Evolutionary conservation across 495 filamentous ascomycete species (phyloP), one percentile per base, ranked within the genome.

Genomic region (Thozetella sp.): DNA sequence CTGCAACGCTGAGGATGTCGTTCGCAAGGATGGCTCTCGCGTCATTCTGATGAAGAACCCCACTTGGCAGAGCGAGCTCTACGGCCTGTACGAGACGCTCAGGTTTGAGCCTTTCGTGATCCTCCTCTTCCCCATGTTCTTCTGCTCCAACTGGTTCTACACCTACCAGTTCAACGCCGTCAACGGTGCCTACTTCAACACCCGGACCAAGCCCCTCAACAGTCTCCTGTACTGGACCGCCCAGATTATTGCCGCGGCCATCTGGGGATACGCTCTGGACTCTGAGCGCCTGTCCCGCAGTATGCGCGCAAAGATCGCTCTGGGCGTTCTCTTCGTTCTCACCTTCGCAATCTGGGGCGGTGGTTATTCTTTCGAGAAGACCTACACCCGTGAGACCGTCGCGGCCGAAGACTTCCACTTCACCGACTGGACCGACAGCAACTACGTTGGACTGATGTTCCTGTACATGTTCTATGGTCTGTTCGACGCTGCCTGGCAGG

Each of bases 401-500:
- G 67, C 65, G 2, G 48, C 56, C 25, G 74, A 73, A 4, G 26
- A 67, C 15, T 70, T 75, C 45, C 74, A 79, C 58, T 70, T 76
- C 50, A 60, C 58, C 51, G 61, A 63, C 54, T 63, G 51, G 57
- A 53, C 25, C 34, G 23, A 63, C 15, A 30, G 43, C 3, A 25
- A 23, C n/a, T 53, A 27, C 17, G 69, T 77, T 1, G 82, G 81
- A 0, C 82, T 80, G 1, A 82, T 84, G 50, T 80, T 84, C 65
- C 65, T 84, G 1, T 84, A 82, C 68, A 78, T 83, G 70, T 82
- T 82, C 63, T 84, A 84, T 61, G 82, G 81, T 24, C 70, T 76
- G 64, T 84, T 74, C 62, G 82, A 84, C 60, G 77, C 79, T 3
- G 37, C 73, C 37, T 80, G 80, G 80, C 61, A 64, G 25, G 54